Evolutionary conservation across 1,139 yeast species (phyloP), one percentile per base, ranked within the genome.

Genomic region (Diutina ranongensis): DNA sequence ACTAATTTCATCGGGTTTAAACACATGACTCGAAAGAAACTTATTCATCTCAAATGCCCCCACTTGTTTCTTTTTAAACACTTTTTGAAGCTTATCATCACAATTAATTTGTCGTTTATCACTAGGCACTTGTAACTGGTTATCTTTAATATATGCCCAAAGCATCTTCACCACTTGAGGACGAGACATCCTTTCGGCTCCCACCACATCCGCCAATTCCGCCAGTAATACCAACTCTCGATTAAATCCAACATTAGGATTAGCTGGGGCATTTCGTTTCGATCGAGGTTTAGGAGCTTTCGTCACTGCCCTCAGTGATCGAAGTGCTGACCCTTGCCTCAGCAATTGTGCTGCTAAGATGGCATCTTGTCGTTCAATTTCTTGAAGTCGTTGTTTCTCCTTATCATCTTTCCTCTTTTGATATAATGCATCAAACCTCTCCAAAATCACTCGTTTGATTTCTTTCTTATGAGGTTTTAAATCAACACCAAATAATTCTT

Each of bases 21-120:
- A 71, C 28, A 83, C 57, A 58, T 82, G 89, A 18, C 68, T 61
- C 34, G 75, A 62, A 46, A 80, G 57, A 45, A 77, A 61, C 57
- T 79, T 83, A 61, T 81, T 82, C 83, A 85, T 72, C 45, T 72
- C 71, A 56, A 85, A 85, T 66, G 82, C 76, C 18, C 79, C 76
- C 48, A 80, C 75, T 61, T 46, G 59, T 55, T 65, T 53, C 74
- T 64, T 68, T 49, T 66, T 87, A 60, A 85, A 84, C 2, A 84
- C 56, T 4, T 68, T 70, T 47, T 65, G 65, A 65, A 86, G 65
- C 49, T 64, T 71, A 1, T 73, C 85, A 57, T 86, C 94, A 57
- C 94, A 84, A 5, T 74, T 19, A 19, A 86, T 81, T 49, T 76
- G 78, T 49, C 94, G 65, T 51, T 73, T 72, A 59, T 85, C 86